Evolutionary conservation across 2,329 filamentous ascomycete genomes (phyloP), one percentile per base, ranked within the genome.

Genomic region (Chrysosporium keratinophilum): DNA sequence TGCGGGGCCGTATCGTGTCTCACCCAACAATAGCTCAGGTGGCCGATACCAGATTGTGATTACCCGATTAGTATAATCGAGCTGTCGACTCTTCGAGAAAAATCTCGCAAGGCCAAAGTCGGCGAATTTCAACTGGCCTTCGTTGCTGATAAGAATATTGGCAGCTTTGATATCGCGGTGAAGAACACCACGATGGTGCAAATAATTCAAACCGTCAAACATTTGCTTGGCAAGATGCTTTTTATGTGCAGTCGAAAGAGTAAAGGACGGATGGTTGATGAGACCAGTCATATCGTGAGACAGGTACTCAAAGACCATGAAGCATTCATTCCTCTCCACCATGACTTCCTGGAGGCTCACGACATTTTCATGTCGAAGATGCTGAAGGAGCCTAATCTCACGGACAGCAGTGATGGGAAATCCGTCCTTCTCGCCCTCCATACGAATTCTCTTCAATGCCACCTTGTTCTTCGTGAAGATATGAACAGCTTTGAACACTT

Each of bases 261-360:
- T 84, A 71, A 95, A 98, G 0, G 85, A 85, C 0, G 93, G 93
- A 64, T 98, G 93, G 63, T 97, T 97, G 57, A 98, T 80, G 33
- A 98, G 76, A 12, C 93, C 93, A 2, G 93, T 98, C 57, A 98
- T 75, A 68, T 98, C 93, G 67, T 98, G 93, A 1, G 93, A 91
- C 33, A 97, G 78, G 66, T 98, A 98, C 68, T 98, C 93, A 60
- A 98, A 98, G 2, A 98, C 93, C 93, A 98, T 98, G 71, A 95
- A 98, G 69, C 93, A 98, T 70, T 97, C 90, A 61, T 97, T 97
- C 66, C 85, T 87, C 71, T 98, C 93, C 1, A 98, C 93, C 93
- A 98, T 98, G 60, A 98, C 97, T 69, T 98, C 93, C 65, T 95
- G 85, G 45, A 98, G 75, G 58, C 81, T 83, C 54, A 98, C 76